Conservation (phyloP, 768 basidiomycete genomes). For the Psilocybe tampanensis region DNA sequence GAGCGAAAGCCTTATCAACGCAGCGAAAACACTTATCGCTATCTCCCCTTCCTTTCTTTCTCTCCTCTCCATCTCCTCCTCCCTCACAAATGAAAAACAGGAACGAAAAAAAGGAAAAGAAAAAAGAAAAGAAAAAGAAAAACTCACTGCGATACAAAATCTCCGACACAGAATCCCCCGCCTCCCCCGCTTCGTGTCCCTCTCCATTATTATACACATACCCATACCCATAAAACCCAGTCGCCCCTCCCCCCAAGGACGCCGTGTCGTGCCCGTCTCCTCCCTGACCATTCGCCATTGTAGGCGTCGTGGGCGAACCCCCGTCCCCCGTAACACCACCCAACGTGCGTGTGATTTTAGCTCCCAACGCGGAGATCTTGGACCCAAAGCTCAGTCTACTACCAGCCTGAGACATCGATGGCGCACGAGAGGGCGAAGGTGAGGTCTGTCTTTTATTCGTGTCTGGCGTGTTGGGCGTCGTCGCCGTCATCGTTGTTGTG, state of each 20-base stretch:
- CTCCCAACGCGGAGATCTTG: conserved; percentile 20
- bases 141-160: conserved; percentile 7
- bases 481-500: neutral
- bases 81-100: neutral
- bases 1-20: neutral
- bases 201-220: no score
- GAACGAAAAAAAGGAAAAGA: neutral
- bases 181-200: neutral
- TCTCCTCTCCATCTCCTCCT: neutral
- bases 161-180: conserved; percentile 1
- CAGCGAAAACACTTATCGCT: neutral
- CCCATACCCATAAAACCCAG: neutral
- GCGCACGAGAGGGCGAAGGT: neutral
- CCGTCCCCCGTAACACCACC: neutral
- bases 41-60: neutral
- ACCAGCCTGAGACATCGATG: conserved; percentile 2
- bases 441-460: neutral
- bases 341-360: conserved; percentile 13
- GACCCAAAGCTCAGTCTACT: conserved; percentile 1
- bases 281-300: neutral
- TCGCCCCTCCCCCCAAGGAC: neutral
- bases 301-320: neutral
- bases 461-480: neutral
- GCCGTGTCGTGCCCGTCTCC: neutral
- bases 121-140: neutral